Conservation (phyloP, 1,284 basidiomycete genomes). For the Mycena sp. region DNA sequence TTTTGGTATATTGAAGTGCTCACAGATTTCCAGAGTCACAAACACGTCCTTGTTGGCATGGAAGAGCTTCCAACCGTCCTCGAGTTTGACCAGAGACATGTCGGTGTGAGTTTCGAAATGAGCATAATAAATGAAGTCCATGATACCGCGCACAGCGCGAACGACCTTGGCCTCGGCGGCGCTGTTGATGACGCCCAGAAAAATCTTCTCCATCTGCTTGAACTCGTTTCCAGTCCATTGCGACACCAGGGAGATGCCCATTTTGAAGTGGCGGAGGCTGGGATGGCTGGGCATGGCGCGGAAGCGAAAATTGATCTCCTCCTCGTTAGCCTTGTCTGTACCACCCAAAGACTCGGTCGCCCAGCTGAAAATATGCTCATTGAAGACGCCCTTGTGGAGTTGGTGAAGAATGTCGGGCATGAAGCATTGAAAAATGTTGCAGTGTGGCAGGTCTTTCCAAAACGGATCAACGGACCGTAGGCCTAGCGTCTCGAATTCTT, state of each 20-base stretch:
- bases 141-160: no score
- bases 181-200: background rate
- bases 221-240: slow-evolving; percentile 39
- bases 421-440: slow-evolving; percentile 36
- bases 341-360: slow-evolving; percentile 10
- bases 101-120: no score
- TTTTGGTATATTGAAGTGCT: no score
- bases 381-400: slow-evolving; percentile 44
- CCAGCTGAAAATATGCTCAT: slow-evolving; percentile 35
- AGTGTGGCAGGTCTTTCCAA: slow-evolving; percentile 34
- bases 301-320: background rate
- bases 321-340: background rate
- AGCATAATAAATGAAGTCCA: no score
- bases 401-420: no score
- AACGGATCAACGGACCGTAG: slow-evolving; percentile 34
- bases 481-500: slow-evolving; percentile 1
- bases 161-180: background rate
- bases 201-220: slow-evolving; percentile 27
- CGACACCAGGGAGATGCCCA: slow-evolving; percentile 38
- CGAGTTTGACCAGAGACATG: no score
- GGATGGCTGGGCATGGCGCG: slow-evolving; percentile 32
- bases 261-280: no score
- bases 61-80: no score
- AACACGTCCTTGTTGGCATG: no score
- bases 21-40: no score